Percentiles rank a stretch among this genome's conserved stretches.
These are phyloP conservation scores for Quercus mongolica DNA, from an alignment of 306 rosid species.

Conservation along the genomic window DNA sequence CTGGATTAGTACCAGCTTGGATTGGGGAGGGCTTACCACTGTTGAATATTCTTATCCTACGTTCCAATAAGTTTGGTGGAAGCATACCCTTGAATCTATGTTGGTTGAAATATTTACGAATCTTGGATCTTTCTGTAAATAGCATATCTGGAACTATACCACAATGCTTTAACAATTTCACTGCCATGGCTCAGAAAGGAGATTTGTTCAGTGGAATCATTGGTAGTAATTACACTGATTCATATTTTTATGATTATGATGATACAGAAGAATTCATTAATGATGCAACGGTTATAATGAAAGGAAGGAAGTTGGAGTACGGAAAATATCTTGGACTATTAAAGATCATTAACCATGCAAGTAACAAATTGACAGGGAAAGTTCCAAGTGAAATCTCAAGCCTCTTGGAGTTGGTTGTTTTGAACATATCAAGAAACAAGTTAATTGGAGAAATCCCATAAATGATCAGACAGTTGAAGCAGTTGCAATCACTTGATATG, in stretches of 20 bases:
- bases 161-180: conserved; percentile 1
- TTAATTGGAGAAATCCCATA: too few species aligned
- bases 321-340: too few species aligned
- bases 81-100: not conserved
- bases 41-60: not conserved
- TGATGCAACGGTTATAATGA: too few species aligned
- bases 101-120: not conserved
- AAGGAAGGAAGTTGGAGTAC: too few species aligned
- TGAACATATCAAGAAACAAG: too few species aligned
- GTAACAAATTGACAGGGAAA: too few species aligned
- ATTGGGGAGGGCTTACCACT: not conserved
- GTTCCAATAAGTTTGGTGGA: conserved; percentile 4
- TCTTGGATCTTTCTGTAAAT: conserved; percentile 11
- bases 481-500: too few species aligned
- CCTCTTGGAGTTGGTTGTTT: accelerated
- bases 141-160: not conserved
- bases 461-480: too few species aligned
- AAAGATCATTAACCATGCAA: too few species aligned
- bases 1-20: conserved; percentile 24
- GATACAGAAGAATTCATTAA: accelerated
- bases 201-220: accelerated
- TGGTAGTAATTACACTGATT: too few species aligned
- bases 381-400: too few species aligned
- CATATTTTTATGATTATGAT: too few species aligned
- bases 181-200: not conserved